phyloP scores from a whole-genome alignment of 1,139 yeast species.

The Kazachstania sp. region DNA sequence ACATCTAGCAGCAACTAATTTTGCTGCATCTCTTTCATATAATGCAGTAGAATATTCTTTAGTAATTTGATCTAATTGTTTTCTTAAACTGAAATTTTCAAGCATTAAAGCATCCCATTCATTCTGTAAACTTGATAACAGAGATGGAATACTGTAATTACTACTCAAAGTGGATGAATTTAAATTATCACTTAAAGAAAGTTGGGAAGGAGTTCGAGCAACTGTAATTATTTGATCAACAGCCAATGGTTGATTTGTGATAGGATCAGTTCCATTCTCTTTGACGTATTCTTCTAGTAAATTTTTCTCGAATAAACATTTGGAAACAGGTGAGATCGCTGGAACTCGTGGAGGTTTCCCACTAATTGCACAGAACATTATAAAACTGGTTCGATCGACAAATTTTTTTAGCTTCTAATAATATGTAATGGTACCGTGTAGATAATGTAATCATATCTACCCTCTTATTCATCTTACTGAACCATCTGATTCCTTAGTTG shows the following conservation, averaged over 20 bases:
- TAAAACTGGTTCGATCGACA: not conserved
- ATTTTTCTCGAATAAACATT: slow-evolving; percentile 58
- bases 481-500: no score
- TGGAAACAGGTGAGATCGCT: slow-evolving; percentile 69
- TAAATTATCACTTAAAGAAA: slow-evolving; percentile 13
- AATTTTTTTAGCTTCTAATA: no score
- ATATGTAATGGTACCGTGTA: no score
- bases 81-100: slow-evolving; percentile 69
- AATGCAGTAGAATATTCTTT: slow-evolving; percentile 70
- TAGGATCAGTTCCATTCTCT: slow-evolving; percentile 68
- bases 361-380: slow-evolving; percentile 32
- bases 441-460: no score
- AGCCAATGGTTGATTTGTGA: slow-evolving; percentile 52
- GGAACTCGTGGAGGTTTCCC: slow-evolving; percentile 64
- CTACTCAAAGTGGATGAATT: slow-evolving; percentile 34
- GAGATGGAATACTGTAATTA: slow-evolving; percentile 60
- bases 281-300: slow-evolving; percentile 55
- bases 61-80: slow-evolving; percentile 57
- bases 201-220: slow-evolving; percentile 29
- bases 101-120: slow-evolving; percentile 88
- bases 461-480: no score
- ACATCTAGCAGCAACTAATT: slow-evolving; percentile 71
- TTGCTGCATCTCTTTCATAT: slow-evolving; percentile 85
- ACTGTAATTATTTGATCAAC: slow-evolving; percentile 53
- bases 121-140: slow-evolving; percentile 66